phyloP scores from a whole-genome alignment of 306 rosid genomes.

The Castanospermum australe region DNA sequence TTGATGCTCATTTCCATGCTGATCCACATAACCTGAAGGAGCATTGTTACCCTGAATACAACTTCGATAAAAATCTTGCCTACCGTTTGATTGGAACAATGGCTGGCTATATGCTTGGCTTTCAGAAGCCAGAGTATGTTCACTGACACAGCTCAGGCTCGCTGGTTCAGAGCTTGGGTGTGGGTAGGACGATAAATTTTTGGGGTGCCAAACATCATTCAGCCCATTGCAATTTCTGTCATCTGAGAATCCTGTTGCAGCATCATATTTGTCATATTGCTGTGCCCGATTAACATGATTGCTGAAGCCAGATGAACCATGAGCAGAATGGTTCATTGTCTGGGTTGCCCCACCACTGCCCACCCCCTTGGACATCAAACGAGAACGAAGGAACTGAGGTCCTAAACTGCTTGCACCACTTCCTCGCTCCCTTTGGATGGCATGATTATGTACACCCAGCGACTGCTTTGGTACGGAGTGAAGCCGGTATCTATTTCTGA shows the following conservation, averaged over 20 bases:
- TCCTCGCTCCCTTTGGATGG: slow-evolving; percentile 42
- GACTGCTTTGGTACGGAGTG: slow-evolving; percentile 23
- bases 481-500: slow-evolving; percentile 36
- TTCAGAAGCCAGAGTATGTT: slow-evolving; percentile 30
- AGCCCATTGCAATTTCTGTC: slow-evolving; percentile 16
- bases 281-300: slow-evolving; percentile 25
- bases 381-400: slow-evolving; percentile 25
- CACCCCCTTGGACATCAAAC: slow-evolving; percentile 32
- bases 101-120: slow-evolving; percentile 28
- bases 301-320: slow-evolving; percentile 33
- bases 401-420: slow-evolving; percentile 26
- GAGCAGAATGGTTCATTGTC: slow-evolving; percentile 18
- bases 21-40: slow-evolving; percentile 25
- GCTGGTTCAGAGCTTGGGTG: slow-evolving; percentile 24
- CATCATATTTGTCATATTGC: slow-evolving; percentile 15
- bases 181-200: neutral
- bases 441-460: slow-evolving; percentile 35
- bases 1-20: slow-evolving; percentile 33
- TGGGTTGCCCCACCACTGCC: slow-evolving; percentile 12
- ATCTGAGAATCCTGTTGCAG: slow-evolving; percentile 28
- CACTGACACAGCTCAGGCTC: slow-evolving; percentile 23
- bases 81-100: slow-evolving; percentile 22
- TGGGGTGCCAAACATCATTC: slow-evolving; percentile 16
- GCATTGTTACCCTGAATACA: slow-evolving; percentile 37
- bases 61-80: slow-evolving; percentile 23